Percentiles rank a stretch among this genome's conserved stretches.
Conservation (phyloP, 1,139 yeast genomes). For the Scheffersomyces segobiensis region DNA sequence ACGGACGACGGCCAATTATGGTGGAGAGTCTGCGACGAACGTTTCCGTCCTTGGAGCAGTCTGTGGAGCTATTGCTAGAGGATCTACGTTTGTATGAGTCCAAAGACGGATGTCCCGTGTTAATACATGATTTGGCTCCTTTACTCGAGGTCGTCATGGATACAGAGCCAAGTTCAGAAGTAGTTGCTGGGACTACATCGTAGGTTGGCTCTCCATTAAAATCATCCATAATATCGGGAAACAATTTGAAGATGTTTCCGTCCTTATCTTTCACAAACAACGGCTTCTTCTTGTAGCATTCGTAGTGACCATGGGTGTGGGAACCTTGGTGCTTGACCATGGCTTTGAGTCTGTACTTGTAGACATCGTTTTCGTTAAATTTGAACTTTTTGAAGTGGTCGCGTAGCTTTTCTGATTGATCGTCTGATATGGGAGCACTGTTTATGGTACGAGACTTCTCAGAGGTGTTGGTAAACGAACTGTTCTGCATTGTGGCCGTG, state of each 20-base stretch:
- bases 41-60: slow-evolving; percentile 13
- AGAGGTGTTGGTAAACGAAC: slow-evolving; percentile 4
- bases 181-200: slow-evolving; percentile 1
- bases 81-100: neutral
- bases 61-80: neutral
- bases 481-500: slow-evolving; percentile 14
- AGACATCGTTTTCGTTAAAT: slow-evolving; percentile 45
- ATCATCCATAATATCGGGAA: slow-evolving; percentile 45
- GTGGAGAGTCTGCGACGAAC: slow-evolving; percentile 40
- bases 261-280: slow-evolving; percentile 52
- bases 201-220: slow-evolving; percentile 7
- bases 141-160: neutral
- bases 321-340: slow-evolving; percentile 85
- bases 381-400: slow-evolving; percentile 42
- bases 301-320: slow-evolving; percentile 89
- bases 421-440: slow-evolving; percentile 41
- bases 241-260: slow-evolving; percentile 47
- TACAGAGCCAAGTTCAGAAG: neutral
- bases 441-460: slow-evolving; percentile 27
- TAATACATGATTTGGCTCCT: neutral
- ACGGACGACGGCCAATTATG: slow-evolving; percentile 48
- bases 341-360: slow-evolving; percentile 64
- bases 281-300: slow-evolving; percentile 74
- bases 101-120: neutral
- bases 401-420: slow-evolving; percentile 39